Conservation (phyloP, 805 yeast species). For the Saccharomyces kudriavzevii region DNA sequence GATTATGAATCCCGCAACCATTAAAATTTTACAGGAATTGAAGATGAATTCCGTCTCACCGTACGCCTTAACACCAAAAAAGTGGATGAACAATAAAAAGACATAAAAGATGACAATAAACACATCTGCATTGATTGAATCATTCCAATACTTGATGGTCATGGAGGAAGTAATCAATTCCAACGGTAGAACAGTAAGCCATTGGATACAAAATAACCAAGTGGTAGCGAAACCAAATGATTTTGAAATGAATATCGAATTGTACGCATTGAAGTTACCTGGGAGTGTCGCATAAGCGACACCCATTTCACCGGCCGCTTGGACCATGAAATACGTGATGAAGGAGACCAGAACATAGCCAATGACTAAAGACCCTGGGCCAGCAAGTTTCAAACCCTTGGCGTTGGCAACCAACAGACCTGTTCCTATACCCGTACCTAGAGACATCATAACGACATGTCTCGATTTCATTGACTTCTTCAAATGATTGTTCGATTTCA, state of each 20-base stretch:
- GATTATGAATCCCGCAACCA: conserved; percentile 52
- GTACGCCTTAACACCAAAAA: conserved; percentile 57
- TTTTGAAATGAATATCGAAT: conserved; percentile 45
- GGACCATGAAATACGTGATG: conserved; percentile 50
- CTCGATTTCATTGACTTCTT: conserved; percentile 26
- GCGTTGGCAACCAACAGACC: conserved; percentile 55
- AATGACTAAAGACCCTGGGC: conserved; percentile 42
- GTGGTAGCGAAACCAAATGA: conserved; percentile 68
- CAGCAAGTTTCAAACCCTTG: conserved; percentile 36
- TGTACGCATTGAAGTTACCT: conserved; percentile 36
- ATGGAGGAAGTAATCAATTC: conserved; percentile 56
- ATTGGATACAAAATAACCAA: conserved; percentile 58
- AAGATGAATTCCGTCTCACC: conserved; percentile 63
- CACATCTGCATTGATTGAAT: conserved; percentile 41
- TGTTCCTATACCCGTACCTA: conserved; percentile 81
- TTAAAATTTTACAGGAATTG: conserved; percentile 45
- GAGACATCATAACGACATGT: conserved; percentile 66
- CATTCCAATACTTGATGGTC: conserved; percentile 46
- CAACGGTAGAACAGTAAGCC: conserved; percentile 56
- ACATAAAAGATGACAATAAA: conserved; percentile 50
- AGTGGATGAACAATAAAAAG: conserved; percentile 43
- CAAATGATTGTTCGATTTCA: conserved; percentile 9
- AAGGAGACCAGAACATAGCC: conserved; percentile 51
- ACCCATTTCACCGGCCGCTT: conserved; percentile 40
- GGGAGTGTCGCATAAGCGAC: conserved; percentile 34